These are phyloP conservation scores for Parmelia sp. DNA, from an alignment of 495 filamentous ascomycete species.

Conservation along the genomic window DNA sequence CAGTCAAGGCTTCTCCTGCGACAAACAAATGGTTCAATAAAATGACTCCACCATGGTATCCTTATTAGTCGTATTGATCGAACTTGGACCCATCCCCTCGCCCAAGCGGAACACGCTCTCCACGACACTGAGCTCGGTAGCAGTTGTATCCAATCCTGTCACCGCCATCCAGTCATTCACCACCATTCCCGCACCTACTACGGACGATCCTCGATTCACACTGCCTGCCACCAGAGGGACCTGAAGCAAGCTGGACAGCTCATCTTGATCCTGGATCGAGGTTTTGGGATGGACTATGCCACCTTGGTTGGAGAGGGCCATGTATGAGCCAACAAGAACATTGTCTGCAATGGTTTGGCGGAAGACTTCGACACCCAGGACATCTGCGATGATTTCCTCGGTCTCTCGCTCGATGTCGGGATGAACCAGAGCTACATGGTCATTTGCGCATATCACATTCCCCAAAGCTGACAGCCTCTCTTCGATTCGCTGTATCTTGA, in stretches of 20 bases:
- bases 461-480: slow-evolving; percentile 92
- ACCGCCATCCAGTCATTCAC: slow-evolving; percentile 99
- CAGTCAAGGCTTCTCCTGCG: neutral
- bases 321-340: slow-evolving; percentile 91
- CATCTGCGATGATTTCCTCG: slow-evolving; percentile 92
- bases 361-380: slow-evolving; percentile 96
- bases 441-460: slow-evolving; percentile 94
- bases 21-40: slow-evolving; percentile 52
- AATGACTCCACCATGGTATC: slow-evolving; percentile 98
- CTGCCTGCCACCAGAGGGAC: slow-evolving; percentile 91
- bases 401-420: slow-evolving; percentile 96
- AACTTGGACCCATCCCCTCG: slow-evolving; percentile 70
- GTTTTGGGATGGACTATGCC: slow-evolving; percentile 98
- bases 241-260: slow-evolving; percentile 87
- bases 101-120: slow-evolving; percentile 92
- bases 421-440: slow-evolving; percentile 92
- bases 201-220: slow-evolving; percentile 84
- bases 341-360: slow-evolving; percentile 96
- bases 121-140: slow-evolving; percentile 90
- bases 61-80: slow-evolving; percentile 76
- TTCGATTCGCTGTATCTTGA: slow-evolving; percentile 93
- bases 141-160: slow-evolving; percentile 93
- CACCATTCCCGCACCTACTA: slow-evolving; percentile 97
- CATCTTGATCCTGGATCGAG: slow-evolving; percentile 92
- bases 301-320: slow-evolving; percentile 91